Base-by-base conservation (phyloP, 768 basidiomycete genomes). In the Boletus vermiculosoides region DNA sequence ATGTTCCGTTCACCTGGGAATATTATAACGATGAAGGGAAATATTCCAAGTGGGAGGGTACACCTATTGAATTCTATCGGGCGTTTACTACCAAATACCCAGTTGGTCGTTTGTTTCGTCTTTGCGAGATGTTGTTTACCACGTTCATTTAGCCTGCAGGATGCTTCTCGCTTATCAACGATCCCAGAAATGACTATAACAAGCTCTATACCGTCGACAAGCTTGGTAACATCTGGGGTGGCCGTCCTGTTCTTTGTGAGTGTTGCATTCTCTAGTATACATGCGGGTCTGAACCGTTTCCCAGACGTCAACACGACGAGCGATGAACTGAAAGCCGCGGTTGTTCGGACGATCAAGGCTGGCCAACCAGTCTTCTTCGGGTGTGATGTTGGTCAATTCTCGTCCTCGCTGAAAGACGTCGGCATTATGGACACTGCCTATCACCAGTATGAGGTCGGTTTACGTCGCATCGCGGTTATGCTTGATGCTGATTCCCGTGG, bases 341-440 rank as follows among this genome's bases (percentile, higher is more conserved):
- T 96, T 16, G 84, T 98, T 55, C 87, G 86, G 79, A 79, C 88
- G 71, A 83, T 96, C 77, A 92, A 92, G 73, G 88, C 90, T 25
- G 90, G 92, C 40, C 85, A 87, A 39, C 89, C 94, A 5, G 88
- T 95, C 45, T 97, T 96, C 83, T 98, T 98, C 68, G 96, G 94
- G 0, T 97, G 95, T 69, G 96, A 98, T 68, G 94, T 97, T 45
- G 94, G 94, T 36, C 84, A 97, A 68, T 91, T 84, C 68, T 89
- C 87, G 5, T 86, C 91, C 62, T 76, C 78, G 23, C 63, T 73
- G 25, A 70, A 68, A 33, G 71, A 61, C 15, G 71, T 79, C 2
- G 96, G 95, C 25, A 85, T 97, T 61, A 92, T 96, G 94, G 94
- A 94, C 68, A 83, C 85, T 25, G 81, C 81, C 16, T 78, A 95